A percentile compares a stretch with the other conserved stretches of the same genome.
Evolutionary conservation across 352 stramenopile species (phyloP).

Genomic region (Globisporangium splendens): DNA sequence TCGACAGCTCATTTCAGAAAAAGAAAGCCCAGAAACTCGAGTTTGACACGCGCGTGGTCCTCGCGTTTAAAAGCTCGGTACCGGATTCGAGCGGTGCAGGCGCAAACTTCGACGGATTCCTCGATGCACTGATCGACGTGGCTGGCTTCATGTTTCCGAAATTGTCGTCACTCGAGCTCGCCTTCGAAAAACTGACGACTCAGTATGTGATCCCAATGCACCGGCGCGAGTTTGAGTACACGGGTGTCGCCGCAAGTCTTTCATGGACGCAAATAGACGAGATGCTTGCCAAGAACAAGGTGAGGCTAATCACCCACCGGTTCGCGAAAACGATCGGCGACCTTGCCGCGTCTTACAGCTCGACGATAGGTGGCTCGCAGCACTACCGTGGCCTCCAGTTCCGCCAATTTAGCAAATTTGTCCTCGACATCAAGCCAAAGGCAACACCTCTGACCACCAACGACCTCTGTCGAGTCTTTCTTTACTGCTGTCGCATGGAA

Average conservation of each 20-base stretch:
- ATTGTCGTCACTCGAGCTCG: slow-evolving; percentile 23
- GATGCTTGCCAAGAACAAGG: slow-evolving; percentile 22
- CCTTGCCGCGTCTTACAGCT: slow-evolving; percentile 43
- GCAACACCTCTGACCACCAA: slow-evolving; percentile 31
- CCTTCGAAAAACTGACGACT: slow-evolving; percentile 34
- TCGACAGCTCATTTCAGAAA: slow-evolving; percentile 13
- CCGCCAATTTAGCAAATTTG: slow-evolving; percentile 46
- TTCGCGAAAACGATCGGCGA: slow-evolving; percentile 42
- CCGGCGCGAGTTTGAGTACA: slow-evolving; percentile 19
- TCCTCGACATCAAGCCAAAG: slow-evolving; percentile 46
- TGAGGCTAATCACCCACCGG: slow-evolving; percentile 27
- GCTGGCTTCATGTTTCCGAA: slow-evolving; percentile 37
- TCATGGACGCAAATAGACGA: slow-evolving; percentile 43
- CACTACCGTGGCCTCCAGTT: slow-evolving; percentile 35
- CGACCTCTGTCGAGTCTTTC: slow-evolving; percentile 58
- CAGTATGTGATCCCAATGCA: slow-evolving; percentile 39
- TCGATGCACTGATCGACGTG: slow-evolving; percentile 57
- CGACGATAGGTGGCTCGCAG: slow-evolving; percentile 28
- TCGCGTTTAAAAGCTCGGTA: slow-evolving; percentile 32
- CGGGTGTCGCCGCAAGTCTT: slow-evolving; percentile 14
- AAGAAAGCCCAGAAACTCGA: slow-evolving; percentile 29
- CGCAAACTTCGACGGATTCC: slow-evolving; percentile 48
- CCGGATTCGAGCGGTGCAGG: slow-evolving; percentile 19
- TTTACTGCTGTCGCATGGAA: slow-evolving; percentile 41
- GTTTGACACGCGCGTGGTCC: slow-evolving; percentile 36